phyloP scores from a whole-genome alignment of 306 rosid species.

The Dryas alaskensis region DNA sequence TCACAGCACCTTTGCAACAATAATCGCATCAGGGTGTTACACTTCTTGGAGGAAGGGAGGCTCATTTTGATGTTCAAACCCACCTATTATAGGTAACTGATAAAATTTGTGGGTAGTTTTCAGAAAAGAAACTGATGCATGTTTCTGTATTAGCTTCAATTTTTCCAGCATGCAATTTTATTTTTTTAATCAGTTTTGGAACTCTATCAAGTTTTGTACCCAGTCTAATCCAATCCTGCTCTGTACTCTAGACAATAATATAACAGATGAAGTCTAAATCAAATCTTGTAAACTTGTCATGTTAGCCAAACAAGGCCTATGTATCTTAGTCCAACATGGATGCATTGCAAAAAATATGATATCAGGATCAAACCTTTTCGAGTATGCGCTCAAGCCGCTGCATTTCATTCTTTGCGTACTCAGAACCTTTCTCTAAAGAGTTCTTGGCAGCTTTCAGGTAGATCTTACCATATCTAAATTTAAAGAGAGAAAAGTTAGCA shows the following conservation, averaged over 20 bases:
- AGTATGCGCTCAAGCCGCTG: constrained; percentile 76
- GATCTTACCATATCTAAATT: constrained; percentile 57
- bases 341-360: neutral
- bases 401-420: constrained; percentile 73
- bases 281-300: neutral
- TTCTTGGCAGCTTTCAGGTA: constrained; percentile 75
- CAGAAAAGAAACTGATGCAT: too few relatives aligned
- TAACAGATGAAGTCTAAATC: neutral
- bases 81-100: too few relatives aligned
- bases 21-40: too few relatives aligned
- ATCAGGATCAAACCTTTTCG: constrained; percentile 45
- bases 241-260: neutral
- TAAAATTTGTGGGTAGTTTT: too few relatives aligned
- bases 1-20: too few relatives aligned
- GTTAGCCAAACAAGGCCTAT: neutral
- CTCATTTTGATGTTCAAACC: too few relatives aligned
- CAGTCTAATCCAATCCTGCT: neutral
- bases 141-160: too few relatives aligned
- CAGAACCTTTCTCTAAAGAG: constrained; percentile 63
- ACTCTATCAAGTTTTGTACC: neutral
- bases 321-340: neutral
- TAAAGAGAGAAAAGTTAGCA: neutral
- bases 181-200: neutral
- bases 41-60: too few relatives aligned
- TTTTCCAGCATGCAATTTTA: neutral